A percentile compares a stretch with the other conserved stretches of the same genome.
Conservation (phyloP, 257 asterid species). For the Solanum tacnaense region DNA sequence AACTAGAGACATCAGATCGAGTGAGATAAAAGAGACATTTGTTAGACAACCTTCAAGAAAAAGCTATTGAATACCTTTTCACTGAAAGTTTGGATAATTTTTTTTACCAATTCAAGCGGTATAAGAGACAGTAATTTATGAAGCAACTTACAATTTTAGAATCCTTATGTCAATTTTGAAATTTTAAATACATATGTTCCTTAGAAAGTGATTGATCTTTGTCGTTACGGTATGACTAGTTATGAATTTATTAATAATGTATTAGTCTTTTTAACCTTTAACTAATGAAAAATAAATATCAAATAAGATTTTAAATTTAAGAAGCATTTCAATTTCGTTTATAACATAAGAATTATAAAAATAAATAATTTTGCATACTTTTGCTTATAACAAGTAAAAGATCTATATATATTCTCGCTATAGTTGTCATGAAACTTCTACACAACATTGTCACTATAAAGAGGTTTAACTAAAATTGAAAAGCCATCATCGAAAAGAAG, state of each 20-base stretch:
- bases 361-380: not conserved
- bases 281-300: no score
- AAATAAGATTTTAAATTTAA: not conserved
- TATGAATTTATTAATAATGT: no score
- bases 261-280: not conserved
- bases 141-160: not conserved
- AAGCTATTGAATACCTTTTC: no score
- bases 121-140: not conserved
- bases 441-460: not conserved
- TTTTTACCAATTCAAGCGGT: no score
- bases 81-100: not conserved
- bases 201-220: not conserved
- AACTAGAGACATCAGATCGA: no score
- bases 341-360: no score
- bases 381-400: no score
- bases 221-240: not conserved
- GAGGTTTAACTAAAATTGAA: no score
- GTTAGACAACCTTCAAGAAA: no score
- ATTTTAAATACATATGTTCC: no score
- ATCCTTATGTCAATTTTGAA: not conserved
- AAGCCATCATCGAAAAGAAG: not conserved
- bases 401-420: no score
- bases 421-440: not conserved
- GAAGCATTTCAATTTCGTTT: not conserved
- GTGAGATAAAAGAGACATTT: no score